phyloP scores from a whole-genome alignment of 2,329 filamentous ascomycete genomes.

The Alternaria brassicae region DNA sequence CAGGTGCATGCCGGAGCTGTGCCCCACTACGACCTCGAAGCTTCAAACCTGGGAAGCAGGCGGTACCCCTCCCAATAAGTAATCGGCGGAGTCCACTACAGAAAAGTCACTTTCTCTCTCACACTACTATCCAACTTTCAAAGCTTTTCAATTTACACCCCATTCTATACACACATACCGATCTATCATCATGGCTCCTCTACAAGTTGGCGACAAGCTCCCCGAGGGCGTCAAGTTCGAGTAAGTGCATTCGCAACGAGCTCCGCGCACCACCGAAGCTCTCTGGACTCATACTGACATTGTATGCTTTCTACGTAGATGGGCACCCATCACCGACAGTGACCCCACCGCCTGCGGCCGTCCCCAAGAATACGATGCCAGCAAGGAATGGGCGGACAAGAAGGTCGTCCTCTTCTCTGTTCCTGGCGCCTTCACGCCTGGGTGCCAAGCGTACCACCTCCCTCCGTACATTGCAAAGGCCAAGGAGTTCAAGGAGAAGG shows the following conservation, averaged over 20 bases:
- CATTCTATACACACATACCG: slow-evolving; percentile 1
- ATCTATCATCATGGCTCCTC: slow-evolving; percentile 62
- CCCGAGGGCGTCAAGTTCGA: slow-evolving; percentile 80
- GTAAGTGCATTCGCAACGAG: slow-evolving; percentile 54
- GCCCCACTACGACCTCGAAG: slow-evolving; percentile 28
- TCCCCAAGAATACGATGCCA: slow-evolving; percentile 79
- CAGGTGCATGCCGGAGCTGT: slow-evolving; percentile 2
- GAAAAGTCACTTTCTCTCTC: not conserved
- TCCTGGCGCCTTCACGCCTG: slow-evolving; percentile 83
- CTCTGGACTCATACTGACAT: not conserved
- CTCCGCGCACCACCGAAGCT: not conserved
- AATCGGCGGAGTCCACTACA: not conserved
- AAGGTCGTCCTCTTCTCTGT: slow-evolving; percentile 74
- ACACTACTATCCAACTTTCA: not conserved
- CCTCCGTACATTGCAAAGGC: slow-evolving; percentile 82
- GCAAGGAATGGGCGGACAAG: slow-evolving; percentile 75
- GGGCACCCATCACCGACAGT: slow-evolving; percentile 78
- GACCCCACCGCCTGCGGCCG: slow-evolving; percentile 78
- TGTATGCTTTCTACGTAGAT: slow-evolving; percentile 55
- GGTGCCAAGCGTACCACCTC: slow-evolving; percentile 82
- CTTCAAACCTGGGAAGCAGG: slow-evolving; percentile 23
- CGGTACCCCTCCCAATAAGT: slow-evolving; percentile 18
- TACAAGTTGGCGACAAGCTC: slow-evolving; percentile 84
- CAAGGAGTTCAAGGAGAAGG: slow-evolving; percentile 74
- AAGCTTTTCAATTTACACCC: not conserved